Conservation (phyloP, 129 eudicot genomes). For the Ambrosia trifida region DNA sequence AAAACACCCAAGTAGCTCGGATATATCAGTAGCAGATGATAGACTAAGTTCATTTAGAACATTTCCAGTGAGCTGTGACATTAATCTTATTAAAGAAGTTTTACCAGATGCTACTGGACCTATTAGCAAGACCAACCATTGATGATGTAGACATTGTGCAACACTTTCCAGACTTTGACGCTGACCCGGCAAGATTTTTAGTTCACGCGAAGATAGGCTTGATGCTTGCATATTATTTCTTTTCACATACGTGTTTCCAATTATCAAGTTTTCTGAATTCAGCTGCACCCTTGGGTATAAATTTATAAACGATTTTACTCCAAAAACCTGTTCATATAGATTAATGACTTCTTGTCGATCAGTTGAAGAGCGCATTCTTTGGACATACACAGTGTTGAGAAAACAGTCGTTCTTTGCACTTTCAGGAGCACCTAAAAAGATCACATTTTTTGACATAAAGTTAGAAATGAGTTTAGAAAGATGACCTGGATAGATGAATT, state of each 20-base stretch:
- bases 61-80: slow-evolving; percentile 81
- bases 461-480: background rate
- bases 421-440: slow-evolving; percentile 57
- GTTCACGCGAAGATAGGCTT: slow-evolving; percentile 38
- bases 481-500: slow-evolving; percentile 3
- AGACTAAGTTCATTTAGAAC: slow-evolving; percentile 81
- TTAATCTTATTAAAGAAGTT: slow-evolving; percentile 77
- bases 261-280: slow-evolving; percentile 48
- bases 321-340: slow-evolving; percentile 68
- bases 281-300: slow-evolving; percentile 65
- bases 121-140: slow-evolving; percentile 84
- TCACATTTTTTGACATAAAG: background rate
- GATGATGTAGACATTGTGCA: slow-evolving; percentile 64
- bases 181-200: slow-evolving; percentile 65
- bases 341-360: slow-evolving; percentile 65
- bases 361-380: slow-evolving; percentile 85
- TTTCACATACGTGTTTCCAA: slow-evolving; percentile 54
- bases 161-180: slow-evolving; percentile 81
- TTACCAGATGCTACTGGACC: slow-evolving; percentile 96
- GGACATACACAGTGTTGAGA: slow-evolving; percentile 81
- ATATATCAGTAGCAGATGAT: slow-evolving; percentile 90
- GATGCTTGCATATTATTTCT: slow-evolving; percentile 49
- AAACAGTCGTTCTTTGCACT: slow-evolving; percentile 60
- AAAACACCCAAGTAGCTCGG: slow-evolving; percentile 92
- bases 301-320: slow-evolving; percentile 50